Evolutionary conservation across 148 eudicot species (phyloP).

Genomic region (Arbutus unedo): DNA sequence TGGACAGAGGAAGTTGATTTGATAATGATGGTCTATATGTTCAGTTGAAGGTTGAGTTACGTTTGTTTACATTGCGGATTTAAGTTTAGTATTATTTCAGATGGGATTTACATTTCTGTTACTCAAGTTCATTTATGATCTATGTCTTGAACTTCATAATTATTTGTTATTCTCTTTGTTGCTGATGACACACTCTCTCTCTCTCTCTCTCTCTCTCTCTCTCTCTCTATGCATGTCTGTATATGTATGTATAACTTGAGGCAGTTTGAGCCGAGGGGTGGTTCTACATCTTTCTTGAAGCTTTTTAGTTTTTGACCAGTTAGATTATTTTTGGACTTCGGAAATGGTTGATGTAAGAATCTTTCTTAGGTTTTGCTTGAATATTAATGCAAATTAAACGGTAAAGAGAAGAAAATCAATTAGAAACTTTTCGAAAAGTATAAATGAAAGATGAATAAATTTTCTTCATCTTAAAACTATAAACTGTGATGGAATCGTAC

Average conservation of each 20-base stretch:
- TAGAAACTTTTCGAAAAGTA: neutral
- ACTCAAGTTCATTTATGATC: neutral
- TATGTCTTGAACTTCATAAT: neutral
- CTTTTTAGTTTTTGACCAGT: neutral
- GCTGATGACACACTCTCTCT: neutral
- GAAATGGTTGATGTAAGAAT: too few species aligned
- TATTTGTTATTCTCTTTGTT: neutral
- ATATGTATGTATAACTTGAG: neutral
- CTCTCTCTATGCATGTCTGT: too few species aligned
- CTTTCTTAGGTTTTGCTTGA: neutral
- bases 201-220: constrained; percentile 7
- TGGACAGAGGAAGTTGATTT: neutral
- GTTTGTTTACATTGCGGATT: neutral
- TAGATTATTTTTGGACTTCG: too few species aligned
- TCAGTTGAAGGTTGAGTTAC: neutral
- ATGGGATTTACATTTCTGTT: neutral
- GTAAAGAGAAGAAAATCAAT: too few species aligned
- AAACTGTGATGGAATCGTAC: too few species aligned
- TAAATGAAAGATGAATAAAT: too few species aligned
- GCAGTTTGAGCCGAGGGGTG: neutral
- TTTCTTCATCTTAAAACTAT: too few species aligned
- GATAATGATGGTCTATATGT: neutral
- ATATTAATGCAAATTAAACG: neutral
- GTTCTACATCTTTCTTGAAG: neutral
- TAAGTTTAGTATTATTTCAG: neutral